phyloP scores from a whole-genome alignment of 441 rosid genomes.

The Erodium moschatum region DNA sequence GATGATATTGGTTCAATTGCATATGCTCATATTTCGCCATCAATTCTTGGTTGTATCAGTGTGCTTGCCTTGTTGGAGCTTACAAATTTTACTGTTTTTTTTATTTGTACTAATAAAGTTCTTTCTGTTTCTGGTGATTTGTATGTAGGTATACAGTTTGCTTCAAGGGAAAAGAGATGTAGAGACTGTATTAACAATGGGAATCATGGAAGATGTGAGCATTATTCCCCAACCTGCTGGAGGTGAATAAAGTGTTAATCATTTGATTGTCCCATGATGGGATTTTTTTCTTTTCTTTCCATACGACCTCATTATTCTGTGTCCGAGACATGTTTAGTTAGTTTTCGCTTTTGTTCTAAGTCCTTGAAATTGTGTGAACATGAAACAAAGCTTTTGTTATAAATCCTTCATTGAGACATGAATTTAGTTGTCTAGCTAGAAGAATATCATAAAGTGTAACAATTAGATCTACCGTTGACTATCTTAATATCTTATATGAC shows the following conservation, averaged over 20 bases:
- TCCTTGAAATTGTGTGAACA: neutral
- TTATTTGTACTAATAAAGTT: neutral
- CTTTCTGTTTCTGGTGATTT: slow-evolving; percentile 10
- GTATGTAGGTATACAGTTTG: slow-evolving; percentile 75
- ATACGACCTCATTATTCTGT: neutral
- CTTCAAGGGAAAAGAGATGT: slow-evolving; percentile 92
- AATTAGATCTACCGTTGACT: neutral
- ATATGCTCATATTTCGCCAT: neutral
- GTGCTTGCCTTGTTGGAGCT: neutral
- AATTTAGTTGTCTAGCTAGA: neutral
- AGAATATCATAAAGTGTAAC: neutral
- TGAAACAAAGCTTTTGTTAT: neutral
- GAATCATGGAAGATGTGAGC: slow-evolving; percentile 25
- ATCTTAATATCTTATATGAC: neutral
- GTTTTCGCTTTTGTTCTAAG: neutral
- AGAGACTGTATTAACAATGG: slow-evolving; percentile 38
- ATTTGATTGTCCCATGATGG: neutral
- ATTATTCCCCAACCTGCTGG: slow-evolving; percentile 57
- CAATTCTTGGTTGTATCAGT: neutral
- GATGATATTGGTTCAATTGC: neutral
- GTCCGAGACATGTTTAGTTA: neutral
- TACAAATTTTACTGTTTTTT: neutral
- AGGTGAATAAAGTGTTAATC: slow-evolving; percentile 17
- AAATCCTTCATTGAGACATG: neutral
- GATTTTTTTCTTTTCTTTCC: neutral